A percentile compares a stretch with the other conserved stretches of the same genome.
Conservation (phyloP, 2,329 filamentous ascomycete genomes). For the Aaosphaeria pasadenensis region DNA sequence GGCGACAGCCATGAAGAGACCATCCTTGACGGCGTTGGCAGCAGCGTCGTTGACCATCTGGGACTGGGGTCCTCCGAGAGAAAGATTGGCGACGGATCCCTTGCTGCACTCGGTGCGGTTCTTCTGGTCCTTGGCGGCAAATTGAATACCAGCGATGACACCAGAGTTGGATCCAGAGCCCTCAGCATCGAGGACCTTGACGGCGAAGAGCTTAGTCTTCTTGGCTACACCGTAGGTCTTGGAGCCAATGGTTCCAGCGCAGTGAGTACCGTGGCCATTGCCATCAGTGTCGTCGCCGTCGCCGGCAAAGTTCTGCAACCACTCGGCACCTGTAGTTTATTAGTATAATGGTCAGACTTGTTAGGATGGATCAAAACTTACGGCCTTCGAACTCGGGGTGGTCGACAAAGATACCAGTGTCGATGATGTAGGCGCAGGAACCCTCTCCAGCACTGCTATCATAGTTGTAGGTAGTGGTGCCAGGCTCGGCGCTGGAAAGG, state of each 20-base stretch:
- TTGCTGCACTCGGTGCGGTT: slow-evolving; percentile 20
- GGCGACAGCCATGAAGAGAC: slow-evolving; percentile 92
- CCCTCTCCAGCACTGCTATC: slow-evolving; percentile 20
- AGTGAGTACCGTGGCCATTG: not conserved
- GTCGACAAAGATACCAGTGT: slow-evolving; percentile 56
- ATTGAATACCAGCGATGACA: slow-evolving; percentile 20
- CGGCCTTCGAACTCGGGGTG: slow-evolving; percentile 38
- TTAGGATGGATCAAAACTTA: slow-evolving; percentile 4
- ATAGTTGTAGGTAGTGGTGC: slow-evolving; percentile 22
- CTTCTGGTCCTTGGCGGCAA: slow-evolving; percentile 7
- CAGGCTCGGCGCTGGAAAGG: slow-evolving; percentile 21
- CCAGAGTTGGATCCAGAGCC: slow-evolving; percentile 26
- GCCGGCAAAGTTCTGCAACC: slow-evolving; percentile 3
- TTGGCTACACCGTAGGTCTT: slow-evolving; percentile 2
- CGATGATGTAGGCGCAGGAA: slow-evolving; percentile 56
- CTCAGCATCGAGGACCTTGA: slow-evolving; percentile 21
- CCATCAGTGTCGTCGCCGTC: not conserved
- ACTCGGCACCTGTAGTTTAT: not conserved
- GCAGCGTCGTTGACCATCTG: slow-evolving; percentile 22
- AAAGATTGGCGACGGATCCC: slow-evolving; percentile 23
- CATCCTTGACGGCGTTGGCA: slow-evolving; percentile 67
- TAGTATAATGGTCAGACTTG: slow-evolving; percentile 7
- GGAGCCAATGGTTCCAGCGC: not conserved
- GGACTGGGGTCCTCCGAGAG: slow-evolving; percentile 23
- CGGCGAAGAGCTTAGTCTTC: slow-evolving; percentile 17